Base-by-base conservation (phyloP, 805 yeast species). In the Jamesozyma lodderae region DNA sequence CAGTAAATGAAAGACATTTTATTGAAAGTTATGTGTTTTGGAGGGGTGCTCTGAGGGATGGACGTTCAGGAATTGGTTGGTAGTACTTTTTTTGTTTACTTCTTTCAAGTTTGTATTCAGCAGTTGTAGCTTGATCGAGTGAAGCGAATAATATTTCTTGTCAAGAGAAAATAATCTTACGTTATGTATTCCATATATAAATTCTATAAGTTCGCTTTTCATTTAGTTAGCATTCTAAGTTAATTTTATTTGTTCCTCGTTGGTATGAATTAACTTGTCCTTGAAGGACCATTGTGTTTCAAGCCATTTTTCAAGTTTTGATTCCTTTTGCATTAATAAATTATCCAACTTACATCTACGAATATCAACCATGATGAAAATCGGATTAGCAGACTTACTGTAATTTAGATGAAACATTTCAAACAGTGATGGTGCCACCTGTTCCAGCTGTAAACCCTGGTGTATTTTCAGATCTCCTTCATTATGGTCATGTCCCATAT, bases 271-370 rank as follows among this genome's bases (percentile, higher is more conserved):
- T 35, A 67, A 43, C 38, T 54, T 64, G 52, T 87, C 95, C 52
- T 84, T 85, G 27, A 70, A 74, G 7, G 60, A 58, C 95, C 96
- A 87, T 24, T 66, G 62, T 29, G 63, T 63, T 54, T 87, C 96
- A 6, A 87, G 59, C 83, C 92, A 87, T 55, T 73, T 75, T 45
- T 83, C 87, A 27, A 81, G 46, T 45, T 72, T 74, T 33, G 67
- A 61, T 20, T 77, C 64, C 45, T 72, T 80, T 7, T 53, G 36
- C 0, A 82, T 78, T 9, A 81, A 57, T 37, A 76, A 60, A 11
- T 64, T 48, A 14, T 74, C 51, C 15, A 72, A 47, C 43, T 68
- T 69, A 14, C 68, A 66, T 40, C 65, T 71, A 17, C 41, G 35
- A 23, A 78, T 63, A 48, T 75, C 68, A 1, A 80, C 59, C 36